phyloP scores from a whole-genome alignment of 139 green algal genomes.

The Chlamydomonas sp. region DNA sequence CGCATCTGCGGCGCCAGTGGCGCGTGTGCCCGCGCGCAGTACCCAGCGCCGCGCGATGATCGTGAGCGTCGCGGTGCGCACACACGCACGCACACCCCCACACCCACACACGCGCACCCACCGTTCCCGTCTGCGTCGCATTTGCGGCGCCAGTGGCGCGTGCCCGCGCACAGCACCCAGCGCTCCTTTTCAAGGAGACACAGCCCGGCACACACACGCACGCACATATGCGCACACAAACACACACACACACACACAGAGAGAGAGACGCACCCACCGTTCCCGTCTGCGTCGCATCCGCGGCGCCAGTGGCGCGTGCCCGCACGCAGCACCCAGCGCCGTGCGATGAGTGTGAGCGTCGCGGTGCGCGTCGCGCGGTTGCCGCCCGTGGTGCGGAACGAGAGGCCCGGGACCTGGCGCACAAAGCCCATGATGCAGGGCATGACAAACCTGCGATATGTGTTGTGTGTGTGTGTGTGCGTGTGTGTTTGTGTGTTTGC shows the following conservation, averaged over 20 bases:
- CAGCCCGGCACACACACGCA: background rate
- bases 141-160: too few relatives aligned
- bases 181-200: background rate
- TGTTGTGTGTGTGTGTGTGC: too few relatives aligned
- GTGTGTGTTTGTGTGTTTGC: too few relatives aligned
- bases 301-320: slow-evolving; percentile 79
- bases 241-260: too few relatives aligned
- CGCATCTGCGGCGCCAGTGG: slow-evolving; percentile 81
- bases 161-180: too few relatives aligned
- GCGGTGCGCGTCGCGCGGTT: background rate
- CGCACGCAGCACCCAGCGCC: slow-evolving; percentile 40
- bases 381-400: slow-evolving; percentile 22
- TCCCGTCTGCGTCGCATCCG: slow-evolving; percentile 60
- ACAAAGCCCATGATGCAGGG: slow-evolving; percentile 68
- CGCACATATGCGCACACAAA: too few relatives aligned
- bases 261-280: slow-evolving; percentile 21
- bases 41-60: slow-evolving; percentile 37
- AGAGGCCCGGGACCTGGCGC: slow-evolving; percentile 48
- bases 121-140: background rate
- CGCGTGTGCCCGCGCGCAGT: slow-evolving; percentile 57
- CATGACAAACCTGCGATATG: slow-evolving; percentile 41
- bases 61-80: slow-evolving; percentile 24
- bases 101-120: too few relatives aligned
- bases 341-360: slow-evolving; percentile 33
- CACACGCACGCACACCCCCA: too few relatives aligned